These are phyloP conservation scores for Wickerhamiella bombiphila DNA, from an alignment of 805 yeast species.

Conservation along the genomic window DNA sequence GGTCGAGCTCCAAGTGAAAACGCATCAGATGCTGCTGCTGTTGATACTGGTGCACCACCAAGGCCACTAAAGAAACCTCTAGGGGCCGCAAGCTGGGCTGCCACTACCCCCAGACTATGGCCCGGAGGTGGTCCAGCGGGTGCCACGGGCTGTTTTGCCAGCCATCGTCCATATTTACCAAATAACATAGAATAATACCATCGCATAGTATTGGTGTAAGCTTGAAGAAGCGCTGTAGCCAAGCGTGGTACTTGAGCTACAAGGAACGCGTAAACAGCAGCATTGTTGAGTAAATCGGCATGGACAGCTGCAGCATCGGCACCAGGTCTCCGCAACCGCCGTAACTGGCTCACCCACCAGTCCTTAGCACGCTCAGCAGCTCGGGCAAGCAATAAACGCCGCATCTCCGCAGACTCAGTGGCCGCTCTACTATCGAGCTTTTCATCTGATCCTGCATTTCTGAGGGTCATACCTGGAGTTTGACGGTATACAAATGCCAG, in stretches of 20 bases:
- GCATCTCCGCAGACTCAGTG: conserved; percentile 6
- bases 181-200: conserved; percentile 85
- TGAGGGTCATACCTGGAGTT: background rate
- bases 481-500: conserved; percentile 16
- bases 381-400: conserved; percentile 39
- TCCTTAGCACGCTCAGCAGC: conserved; percentile 66
- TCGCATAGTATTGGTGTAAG: conserved; percentile 74
- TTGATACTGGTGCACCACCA: background rate
- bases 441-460: background rate
- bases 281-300: conserved; percentile 43
- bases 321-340: conserved; percentile 48
- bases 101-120: conserved; percentile 8
- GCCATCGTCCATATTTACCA: conserved; percentile 25
- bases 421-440: conserved; percentile 1
- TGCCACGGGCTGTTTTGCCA: conserved; percentile 14
- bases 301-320: conserved; percentile 65
- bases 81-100: background rate
- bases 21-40: background rate
- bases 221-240: conserved; percentile 59
- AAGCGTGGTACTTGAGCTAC: conserved; percentile 39
- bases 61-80: background rate
- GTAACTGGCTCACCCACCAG: conserved; percentile 49
- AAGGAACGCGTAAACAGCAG: conserved; percentile 47
- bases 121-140: conserved; percentile 2
- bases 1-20: background rate